Evolutionary conservation across 2,329 filamentous ascomycete species (phyloP).

Genomic region (Fusarium chuoi): DNA sequence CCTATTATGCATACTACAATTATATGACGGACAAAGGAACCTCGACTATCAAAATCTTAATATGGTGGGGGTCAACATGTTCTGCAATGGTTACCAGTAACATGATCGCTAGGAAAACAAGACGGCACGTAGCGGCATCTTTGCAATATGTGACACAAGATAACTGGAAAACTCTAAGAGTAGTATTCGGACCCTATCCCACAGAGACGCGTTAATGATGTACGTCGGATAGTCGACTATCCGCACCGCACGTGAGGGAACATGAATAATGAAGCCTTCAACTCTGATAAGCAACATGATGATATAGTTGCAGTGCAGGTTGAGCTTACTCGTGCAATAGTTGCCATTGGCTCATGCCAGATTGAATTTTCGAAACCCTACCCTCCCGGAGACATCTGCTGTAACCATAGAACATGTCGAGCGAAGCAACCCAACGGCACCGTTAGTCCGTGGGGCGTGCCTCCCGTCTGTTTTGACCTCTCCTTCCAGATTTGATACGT

Average conservation of each 20-base stretch:
- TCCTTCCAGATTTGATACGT: slow-evolving; percentile 29
- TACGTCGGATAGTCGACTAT: background rate
- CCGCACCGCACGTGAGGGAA: background rate
- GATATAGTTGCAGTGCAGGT: slow-evolving; percentile 2
- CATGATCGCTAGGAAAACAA: background rate
- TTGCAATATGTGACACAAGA: background rate
- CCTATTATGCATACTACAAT: slow-evolving; percentile 12
- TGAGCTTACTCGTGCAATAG: background rate
- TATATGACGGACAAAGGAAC: slow-evolving; percentile 19
- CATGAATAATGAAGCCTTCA: slow-evolving; percentile 11
- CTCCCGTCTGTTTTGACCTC: slow-evolving; percentile 8
- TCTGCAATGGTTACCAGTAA: slow-evolving; percentile 6
- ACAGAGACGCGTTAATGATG: background rate
- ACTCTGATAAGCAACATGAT: background rate
- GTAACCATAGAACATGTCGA: slow-evolving; percentile 16
- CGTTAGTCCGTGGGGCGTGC: slow-evolving; percentile 9
- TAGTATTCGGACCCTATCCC: slow-evolving; percentile 12
- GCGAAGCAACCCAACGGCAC: slow-evolving; percentile 33
- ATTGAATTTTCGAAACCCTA: slow-evolving; percentile 9
- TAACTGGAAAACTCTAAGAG: slow-evolving; percentile 8
- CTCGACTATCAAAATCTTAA: slow-evolving; percentile 1
- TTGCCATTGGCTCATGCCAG: slow-evolving; percentile 16
- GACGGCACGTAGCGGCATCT: background rate
- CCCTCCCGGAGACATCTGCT: slow-evolving; percentile 9
- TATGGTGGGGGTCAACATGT: background rate